Base-by-base conservation (phyloP, 2,329 filamentous ascomycete species). In the Venturia carpophila region DNA sequence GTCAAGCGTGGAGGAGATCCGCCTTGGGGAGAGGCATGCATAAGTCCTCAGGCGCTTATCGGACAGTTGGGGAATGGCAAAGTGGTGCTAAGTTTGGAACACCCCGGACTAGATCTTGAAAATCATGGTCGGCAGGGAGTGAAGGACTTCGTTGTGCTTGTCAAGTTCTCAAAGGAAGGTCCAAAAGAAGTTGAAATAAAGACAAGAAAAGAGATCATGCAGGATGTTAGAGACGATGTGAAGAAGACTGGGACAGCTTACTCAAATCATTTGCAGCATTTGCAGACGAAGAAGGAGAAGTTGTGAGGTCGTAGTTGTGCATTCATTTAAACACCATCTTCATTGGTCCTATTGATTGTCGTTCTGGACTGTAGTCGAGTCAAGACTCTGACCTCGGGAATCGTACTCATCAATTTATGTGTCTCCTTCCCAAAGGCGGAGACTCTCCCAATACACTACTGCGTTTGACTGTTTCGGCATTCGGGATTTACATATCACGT, bases 91-190 rank as follows among this genome's bases (percentile, higher is more conserved):
- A 78, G 75, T 15, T 70, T 87, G 65, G 79, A 84, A 67, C 75
- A 79, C 64, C 79, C 84, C 1, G 84, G 85, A 0, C 77, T 77
- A 45, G 85, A 87, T 70, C 72, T 86, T 4, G 79, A 82, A 66
- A 77, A 73, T 24, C 74, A 73, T 9, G 78, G 74, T 4, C 77
- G 82, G 68, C 77, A 70, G 67, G 84, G 84, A 0, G 76, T 84
- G 30, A 73, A 69, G 34, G 83, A 86, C 63, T 79, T 81, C 69
- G 82, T 85, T 61, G 79, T 87, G 34, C 74, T 84, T 24, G 81
- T 84, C 9, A 79, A 79, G 61, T 86, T 86, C 66, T 78, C 74
- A 68, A 82, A 82, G 65, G 83, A 84, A 66, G 82, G 82, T 21
- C 82, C 83, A 27, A 76, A 82, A 67, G 77, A 84, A 67, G 76